phyloP scores from a whole-genome alignment of 768 basidiomycete species.

The Mycena galopus region DNA sequence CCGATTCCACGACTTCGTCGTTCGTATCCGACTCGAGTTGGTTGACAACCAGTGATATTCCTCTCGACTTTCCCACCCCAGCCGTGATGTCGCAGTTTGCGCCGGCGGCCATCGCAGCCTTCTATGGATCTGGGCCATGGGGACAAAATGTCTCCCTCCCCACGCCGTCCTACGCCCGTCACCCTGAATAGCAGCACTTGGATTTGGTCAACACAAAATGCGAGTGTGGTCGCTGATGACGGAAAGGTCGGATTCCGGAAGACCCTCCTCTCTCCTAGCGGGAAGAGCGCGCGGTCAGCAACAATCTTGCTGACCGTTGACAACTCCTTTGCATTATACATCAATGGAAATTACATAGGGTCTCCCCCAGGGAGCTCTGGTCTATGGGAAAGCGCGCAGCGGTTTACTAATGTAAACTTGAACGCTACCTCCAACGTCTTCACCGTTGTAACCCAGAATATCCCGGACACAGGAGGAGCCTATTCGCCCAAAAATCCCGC shows the following conservation, averaged over 20 bases:
- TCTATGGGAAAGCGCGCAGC: slow-evolving; percentile 14
- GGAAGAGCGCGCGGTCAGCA: slow-evolving; percentile 13
- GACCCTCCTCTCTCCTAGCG: no score
- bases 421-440: slow-evolving; percentile 14
- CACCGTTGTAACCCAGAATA: no score
- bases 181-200: slow-evolving; percentile 9
- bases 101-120: neutral
- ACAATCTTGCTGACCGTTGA: slow-evolving; percentile 15
- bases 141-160: slow-evolving; percentile 22
- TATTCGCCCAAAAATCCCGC: neutral
- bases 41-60: slow-evolving; percentile 18
- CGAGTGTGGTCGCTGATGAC: no score
- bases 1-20: slow-evolving; percentile 4
- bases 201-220: no score
- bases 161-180: neutral
- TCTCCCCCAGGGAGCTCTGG: neutral
- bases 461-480: neutral
- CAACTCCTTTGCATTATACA: slow-evolving; percentile 5
- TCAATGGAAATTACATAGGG: slow-evolving; percentile 6
- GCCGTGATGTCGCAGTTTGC: neutral
- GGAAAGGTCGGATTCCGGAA: no score
- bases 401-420: slow-evolving; percentile 5
- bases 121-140: slow-evolving; percentile 7
- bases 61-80: slow-evolving; percentile 17
- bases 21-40: slow-evolving; percentile 23